phyloP scores from a whole-genome alignment of 2,329 filamentous ascomycete species.

The Fusarium nodosum region DNA sequence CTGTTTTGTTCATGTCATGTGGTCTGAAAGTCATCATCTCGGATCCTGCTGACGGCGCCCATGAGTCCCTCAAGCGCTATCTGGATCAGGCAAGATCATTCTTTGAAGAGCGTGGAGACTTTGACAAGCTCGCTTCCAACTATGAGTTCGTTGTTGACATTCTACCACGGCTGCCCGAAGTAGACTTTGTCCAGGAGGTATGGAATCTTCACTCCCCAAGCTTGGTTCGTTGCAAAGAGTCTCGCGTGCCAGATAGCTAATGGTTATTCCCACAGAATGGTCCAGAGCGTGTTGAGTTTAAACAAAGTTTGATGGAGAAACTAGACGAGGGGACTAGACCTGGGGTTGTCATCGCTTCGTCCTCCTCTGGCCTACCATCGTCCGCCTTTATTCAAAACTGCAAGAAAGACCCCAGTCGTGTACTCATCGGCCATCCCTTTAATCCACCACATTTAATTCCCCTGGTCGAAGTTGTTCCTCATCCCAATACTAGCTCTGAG shows the following conservation, averaged over 20 bases:
- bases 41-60: neutral
- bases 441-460: conserved; percentile 4
- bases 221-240: no score
- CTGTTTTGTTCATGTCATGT: neutral
- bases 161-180: neutral
- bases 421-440: conserved; percentile 4
- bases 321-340: neutral
- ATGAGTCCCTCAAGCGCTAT: neutral
- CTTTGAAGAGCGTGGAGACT: neutral
- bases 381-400: neutral
- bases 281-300: conserved; percentile 1
- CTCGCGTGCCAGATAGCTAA: no score
- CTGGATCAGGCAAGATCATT: neutral
- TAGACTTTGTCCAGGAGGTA: conserved; percentile 5
- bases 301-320: neutral
- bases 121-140: neutral
- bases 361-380: conserved; percentile 2
- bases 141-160: conserved; percentile 7
- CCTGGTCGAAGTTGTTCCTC: neutral
- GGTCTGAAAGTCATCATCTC: neutral
- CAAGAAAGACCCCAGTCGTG: neutral
- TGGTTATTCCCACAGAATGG: neutral
- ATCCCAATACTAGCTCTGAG: neutral
- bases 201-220: no score
- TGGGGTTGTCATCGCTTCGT: neutral